A percentile compares a stretch with the other conserved stretches of the same genome.
These are phyloP conservation scores for Kodamaea anthophila DNA, from an alignment of 1,139 yeast genomes.

Conservation along the genomic window DNA sequence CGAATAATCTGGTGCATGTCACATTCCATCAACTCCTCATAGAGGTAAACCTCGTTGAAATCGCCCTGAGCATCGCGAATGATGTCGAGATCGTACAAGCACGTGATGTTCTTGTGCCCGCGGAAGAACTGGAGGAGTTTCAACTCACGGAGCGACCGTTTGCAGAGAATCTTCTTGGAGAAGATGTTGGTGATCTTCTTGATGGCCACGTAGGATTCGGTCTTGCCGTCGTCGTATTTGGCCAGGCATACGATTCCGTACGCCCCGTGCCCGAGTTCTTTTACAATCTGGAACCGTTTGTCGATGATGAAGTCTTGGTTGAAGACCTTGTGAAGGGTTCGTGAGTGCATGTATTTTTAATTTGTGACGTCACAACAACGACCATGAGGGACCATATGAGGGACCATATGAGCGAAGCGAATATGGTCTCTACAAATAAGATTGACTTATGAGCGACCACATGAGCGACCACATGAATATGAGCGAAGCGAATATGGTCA, in stretches of 20 bases:
- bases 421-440: background rate
- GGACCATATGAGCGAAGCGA: constrained; percentile 1
- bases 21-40: constrained; percentile 96
- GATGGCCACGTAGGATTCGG: constrained; percentile 65
- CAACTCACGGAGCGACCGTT: constrained; percentile 83
- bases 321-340: constrained; percentile 54
- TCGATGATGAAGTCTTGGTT: constrained; percentile 89
- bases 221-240: constrained; percentile 62
- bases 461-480: too few relatives aligned
- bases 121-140: constrained; percentile 85
- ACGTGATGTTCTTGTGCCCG: constrained; percentile 89
- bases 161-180: constrained; percentile 80
- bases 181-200: constrained; percentile 92
- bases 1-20: constrained; percentile 96
- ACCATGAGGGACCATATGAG: too few relatives aligned
- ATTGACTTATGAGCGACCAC: too few relatives aligned
- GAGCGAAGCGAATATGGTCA: constrained; percentile 1
- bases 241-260: constrained; percentile 97
- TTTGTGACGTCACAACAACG: constrained; percentile 3
- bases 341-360: too few relatives aligned
- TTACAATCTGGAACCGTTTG: constrained; percentile 74
- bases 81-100: constrained; percentile 88
- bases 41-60: constrained; percentile 85
- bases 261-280: constrained; percentile 95
- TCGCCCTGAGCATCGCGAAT: constrained; percentile 64